Percentiles rank a stretch among this genome's conserved stretches.
Evolutionary conservation across 2,329 filamentous ascomycete genomes (phyloP).

Genomic region (Penicillium sp.): DNA sequence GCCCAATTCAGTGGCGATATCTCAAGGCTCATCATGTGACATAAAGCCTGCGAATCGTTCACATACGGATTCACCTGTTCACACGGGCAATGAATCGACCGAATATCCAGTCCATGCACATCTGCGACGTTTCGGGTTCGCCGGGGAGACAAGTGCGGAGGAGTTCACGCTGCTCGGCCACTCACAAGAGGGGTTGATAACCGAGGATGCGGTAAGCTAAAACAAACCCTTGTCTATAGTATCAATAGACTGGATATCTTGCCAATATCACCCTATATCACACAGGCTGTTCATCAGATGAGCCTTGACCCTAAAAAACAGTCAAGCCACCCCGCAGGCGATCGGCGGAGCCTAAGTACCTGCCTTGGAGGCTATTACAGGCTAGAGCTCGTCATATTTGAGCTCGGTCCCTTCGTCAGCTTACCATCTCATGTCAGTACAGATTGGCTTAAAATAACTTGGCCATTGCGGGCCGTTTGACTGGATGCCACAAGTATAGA

Average conservation of each 20-base stretch:
- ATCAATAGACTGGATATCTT: background rate
- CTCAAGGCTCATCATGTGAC: conserved; percentile 3
- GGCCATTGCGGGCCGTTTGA: background rate
- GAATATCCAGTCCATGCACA: background rate
- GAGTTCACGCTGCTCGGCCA: background rate
- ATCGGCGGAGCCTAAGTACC: background rate
- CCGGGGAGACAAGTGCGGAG: background rate
- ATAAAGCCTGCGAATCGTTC: background rate
- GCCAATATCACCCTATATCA: conserved; percentile 7
- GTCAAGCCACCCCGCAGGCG: background rate
- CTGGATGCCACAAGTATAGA: background rate
- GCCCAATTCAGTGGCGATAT: conserved; percentile 2
- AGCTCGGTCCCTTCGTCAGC: conserved; percentile 8
- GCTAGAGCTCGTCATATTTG: background rate
- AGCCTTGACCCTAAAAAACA: background rate
- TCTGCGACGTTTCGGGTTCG: background rate
- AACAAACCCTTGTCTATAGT: background rate
- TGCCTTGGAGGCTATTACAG: background rate
- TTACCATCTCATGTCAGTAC: conserved; percentile 7
- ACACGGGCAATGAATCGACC: background rate
- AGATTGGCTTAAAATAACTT: background rate
- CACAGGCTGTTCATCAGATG: background rate
- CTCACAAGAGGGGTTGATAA: background rate
- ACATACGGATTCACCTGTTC: background rate
- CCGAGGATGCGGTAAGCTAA: background rate